Evolutionary conservation across 2,329 filamentous ascomycete species (phyloP).

Genomic region (Penicillium decumbens): DNA sequence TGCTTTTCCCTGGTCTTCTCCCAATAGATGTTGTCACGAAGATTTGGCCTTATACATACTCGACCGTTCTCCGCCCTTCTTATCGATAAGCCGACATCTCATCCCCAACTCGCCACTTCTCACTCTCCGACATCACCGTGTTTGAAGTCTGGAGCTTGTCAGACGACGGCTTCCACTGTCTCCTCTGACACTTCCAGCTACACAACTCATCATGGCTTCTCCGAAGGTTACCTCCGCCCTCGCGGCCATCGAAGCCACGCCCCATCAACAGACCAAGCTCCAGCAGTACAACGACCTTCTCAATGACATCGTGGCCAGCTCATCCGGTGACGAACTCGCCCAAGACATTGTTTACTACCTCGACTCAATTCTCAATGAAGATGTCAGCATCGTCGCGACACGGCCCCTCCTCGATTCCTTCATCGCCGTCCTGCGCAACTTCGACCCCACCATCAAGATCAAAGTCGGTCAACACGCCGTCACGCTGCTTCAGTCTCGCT

Average conservation of each 20-base stretch:
- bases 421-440: slow-evolving; percentile 58
- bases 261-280: slow-evolving; percentile 49
- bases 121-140: slow-evolving; percentile 1
- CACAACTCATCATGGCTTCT: slow-evolving; percentile 44
- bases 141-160: neutral
- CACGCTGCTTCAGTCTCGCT: slow-evolving; percentile 59
- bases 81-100: slow-evolving; percentile 11
- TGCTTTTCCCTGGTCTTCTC: neutral
- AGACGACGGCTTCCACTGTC: neutral
- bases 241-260: slow-evolving; percentile 47
- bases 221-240: slow-evolving; percentile 48
- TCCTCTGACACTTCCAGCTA: neutral
- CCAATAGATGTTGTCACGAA: neutral
- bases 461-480: slow-evolving; percentile 72
- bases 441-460: slow-evolving; percentile 59
- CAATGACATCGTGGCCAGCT: slow-evolving; percentile 49
- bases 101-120: slow-evolving; percentile 2
- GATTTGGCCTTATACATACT: neutral
- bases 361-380: slow-evolving; percentile 64
- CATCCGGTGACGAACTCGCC: slow-evolving; percentile 45
- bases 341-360: slow-evolving; percentile 65
- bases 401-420: slow-evolving; percentile 66
- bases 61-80: slow-evolving; percentile 10
- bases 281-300: slow-evolving; percentile 57
- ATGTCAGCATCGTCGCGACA: slow-evolving; percentile 70